These are phyloP conservation scores for Lentinula sp. DNA, from an alignment of 768 basidiomycete genomes.

Conservation along the genomic window DNA sequence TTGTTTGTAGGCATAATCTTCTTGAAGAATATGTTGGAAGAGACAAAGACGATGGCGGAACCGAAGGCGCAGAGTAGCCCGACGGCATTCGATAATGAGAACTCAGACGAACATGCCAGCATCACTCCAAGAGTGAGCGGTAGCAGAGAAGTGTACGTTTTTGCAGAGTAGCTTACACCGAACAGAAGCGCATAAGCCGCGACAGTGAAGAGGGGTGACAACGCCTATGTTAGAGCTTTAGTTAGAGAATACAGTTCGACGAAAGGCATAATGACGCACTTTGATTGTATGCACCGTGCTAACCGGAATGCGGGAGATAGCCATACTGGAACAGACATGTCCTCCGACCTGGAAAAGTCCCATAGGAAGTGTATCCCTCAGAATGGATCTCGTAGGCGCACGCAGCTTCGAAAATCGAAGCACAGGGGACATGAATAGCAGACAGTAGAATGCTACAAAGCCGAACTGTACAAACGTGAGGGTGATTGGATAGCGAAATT, in stretches of 20 bases:
- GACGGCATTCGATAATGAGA: constrained; percentile 77
- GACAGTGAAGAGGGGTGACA: constrained; percentile 96
- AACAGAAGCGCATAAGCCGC: constrained; percentile 92
- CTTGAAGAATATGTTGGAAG: constrained; percentile 99
- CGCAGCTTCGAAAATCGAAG: constrained; percentile 65
- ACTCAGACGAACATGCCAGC: constrained; percentile 92
- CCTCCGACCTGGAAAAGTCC: constrained; percentile 96
- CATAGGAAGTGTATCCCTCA: constrained; percentile 86
- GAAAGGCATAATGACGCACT: constrained; percentile 38
- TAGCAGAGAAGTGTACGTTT: constrained; percentile 90
- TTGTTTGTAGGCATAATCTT: constrained; percentile 83
- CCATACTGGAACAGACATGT: constrained; percentile 96
- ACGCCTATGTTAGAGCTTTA: constrained; percentile 48
- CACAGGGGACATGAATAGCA: constrained; percentile 74
- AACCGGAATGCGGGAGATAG: constrained; percentile 93
- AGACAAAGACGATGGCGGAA: constrained; percentile 94
- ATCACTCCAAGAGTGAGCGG: constrained; percentile 96
- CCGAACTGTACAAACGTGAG: constrained; percentile 97
- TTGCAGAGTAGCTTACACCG: constrained; percentile 85
- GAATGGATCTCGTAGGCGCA: constrained; percentile 62
- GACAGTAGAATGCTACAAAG: constrained; percentile 83
- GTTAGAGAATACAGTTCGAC: background rate
- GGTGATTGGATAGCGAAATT: constrained; percentile 92
- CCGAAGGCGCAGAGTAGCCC: constrained; percentile 96
- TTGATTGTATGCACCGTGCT: constrained; percentile 99